Evolutionary conservation across 176 grass and related monocot genomes (phyloP).

Genomic region (Phoenix dactylifera): DNA sequence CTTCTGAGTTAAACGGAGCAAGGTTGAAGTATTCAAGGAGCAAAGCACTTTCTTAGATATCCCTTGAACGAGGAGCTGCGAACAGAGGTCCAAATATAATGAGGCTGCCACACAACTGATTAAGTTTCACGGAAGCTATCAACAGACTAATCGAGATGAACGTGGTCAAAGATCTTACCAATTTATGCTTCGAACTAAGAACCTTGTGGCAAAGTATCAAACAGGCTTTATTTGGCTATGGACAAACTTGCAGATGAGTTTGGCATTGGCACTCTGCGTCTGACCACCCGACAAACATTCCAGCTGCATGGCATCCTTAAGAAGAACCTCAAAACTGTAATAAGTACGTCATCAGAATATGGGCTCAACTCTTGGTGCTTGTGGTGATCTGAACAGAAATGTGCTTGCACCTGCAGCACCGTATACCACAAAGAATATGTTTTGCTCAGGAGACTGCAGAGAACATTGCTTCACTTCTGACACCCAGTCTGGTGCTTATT

Average conservation of each 20-base stretch:
- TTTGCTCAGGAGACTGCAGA: conserved; percentile 84
- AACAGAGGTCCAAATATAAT: conserved; percentile 71
- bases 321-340: conserved; percentile 89
- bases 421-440: conserved; percentile 49
- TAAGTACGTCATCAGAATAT: conserved; percentile 86
- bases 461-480: conserved; percentile 76
- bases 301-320: conserved; percentile 90
- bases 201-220: conserved; percentile 84
- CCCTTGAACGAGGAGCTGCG: conserved; percentile 82
- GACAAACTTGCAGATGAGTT: conserved; percentile 85
- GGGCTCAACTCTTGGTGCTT: conserved; percentile 89
- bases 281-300: conserved; percentile 94
- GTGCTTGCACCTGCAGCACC: conserved; percentile 94
- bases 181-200: conserved; percentile 97
- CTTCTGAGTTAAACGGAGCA: conserved; percentile 71
- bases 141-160: conserved; percentile 74
- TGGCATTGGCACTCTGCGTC: conserved; percentile 81
- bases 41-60: conserved; percentile 89
- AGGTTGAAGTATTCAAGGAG: conserved; percentile 96
- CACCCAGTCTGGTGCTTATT: conserved; percentile 86
- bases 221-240: conserved; percentile 85
- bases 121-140: conserved; percentile 97
- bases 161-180: conserved; percentile 81
- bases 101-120: conserved; percentile 77
- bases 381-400: conserved; percentile 95